Evolutionary conservation across 129 eudicot genomes (phyloP), one percentile per base, ranked within the genome.

Genomic region (Sambucus nigra): DNA sequence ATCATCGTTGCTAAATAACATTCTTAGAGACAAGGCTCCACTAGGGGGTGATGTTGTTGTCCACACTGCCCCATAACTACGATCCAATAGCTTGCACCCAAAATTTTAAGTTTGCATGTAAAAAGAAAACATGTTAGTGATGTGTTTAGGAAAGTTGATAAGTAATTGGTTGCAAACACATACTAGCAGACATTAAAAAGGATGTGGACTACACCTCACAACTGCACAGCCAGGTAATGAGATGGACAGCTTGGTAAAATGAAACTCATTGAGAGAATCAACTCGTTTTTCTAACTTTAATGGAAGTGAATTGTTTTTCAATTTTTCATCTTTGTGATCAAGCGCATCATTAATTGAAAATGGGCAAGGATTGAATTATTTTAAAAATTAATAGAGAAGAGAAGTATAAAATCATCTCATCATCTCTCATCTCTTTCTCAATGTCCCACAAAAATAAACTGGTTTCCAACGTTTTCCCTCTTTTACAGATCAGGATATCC

Each of bases 41-140:
- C 76, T 71, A 28, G 92, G 94, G 14, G 97, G 97, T 23, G 87
- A 58, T 10, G 71, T 65, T 2, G 84, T 81, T 64, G 94, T 76
- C 82, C 93, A 88, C 27, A 84, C 97, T 24, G 97, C 75, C 68
- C 97, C 97, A 48, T 84, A 72, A 40, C 65, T 73, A 59, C 97
- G 64, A 51, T 78, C 89, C 63, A 84, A 53, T 45, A 84, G 68
- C 72, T 78, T 84, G 80, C 97, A 83, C 48, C 13, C 66, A 47
- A 80, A 73, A 53, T 59, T 73, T 33, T 76, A 57, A 42, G 87
- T 76, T 92, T 84, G 85, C 77, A 64, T 50, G 55, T 44, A 47
- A 60, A 24, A 62, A 20, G 38, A 32, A 51, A 39, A 10, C 20
- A 2, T 19, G 51, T 51, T 35, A 61, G 47, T 41, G 6, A 7